Evolutionary conservation across 148 eudicot genomes (phyloP).

Genomic region (Beta vulgaris): DNA sequence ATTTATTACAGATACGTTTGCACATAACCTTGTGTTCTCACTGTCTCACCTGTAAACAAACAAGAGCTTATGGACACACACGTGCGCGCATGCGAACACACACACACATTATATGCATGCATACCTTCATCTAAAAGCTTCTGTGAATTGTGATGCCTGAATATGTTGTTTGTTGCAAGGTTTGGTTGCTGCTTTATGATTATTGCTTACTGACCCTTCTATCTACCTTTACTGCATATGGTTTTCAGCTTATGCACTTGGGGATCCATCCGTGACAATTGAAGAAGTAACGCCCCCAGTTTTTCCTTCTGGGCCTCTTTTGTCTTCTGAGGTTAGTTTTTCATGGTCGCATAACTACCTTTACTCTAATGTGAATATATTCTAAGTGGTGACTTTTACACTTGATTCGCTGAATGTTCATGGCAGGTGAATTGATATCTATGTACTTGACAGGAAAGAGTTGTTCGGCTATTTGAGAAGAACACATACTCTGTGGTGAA

Average conservation of each 20-base stretch:
- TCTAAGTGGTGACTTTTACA: slow-evolving; percentile 27
- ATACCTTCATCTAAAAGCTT: too few relatives aligned
- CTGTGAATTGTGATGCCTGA: background rate
- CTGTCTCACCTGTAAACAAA: too few relatives aligned
- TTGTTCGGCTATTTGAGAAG: slow-evolving; percentile 85
- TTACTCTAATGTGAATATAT: slow-evolving; percentile 1
- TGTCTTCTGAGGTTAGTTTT: slow-evolving; percentile 79
- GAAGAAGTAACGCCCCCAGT: slow-evolving; percentile 83
- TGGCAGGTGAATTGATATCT: slow-evolving; percentile 55
- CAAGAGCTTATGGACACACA: too few relatives aligned
- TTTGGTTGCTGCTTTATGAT: background rate
- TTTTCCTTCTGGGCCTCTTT: slow-evolving; percentile 65
- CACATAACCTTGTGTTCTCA: background rate
- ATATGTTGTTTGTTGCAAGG: background rate
- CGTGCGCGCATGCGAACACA: too few relatives aligned
- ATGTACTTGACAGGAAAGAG: slow-evolving; percentile 85
- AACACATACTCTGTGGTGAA: slow-evolving; percentile 96
- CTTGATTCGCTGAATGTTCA: slow-evolving; percentile 32
- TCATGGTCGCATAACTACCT: slow-evolving; percentile 14
- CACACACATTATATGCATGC: too few relatives aligned
- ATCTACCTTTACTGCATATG: slow-evolving; percentile 9
- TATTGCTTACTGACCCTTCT: background rate
- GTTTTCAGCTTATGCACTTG: slow-evolving; percentile 73
- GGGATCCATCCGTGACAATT: slow-evolving; percentile 88
- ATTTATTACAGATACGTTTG: background rate